Evolutionary conservation across 768 basidiomycete genomes (phyloP).

Genomic region (Auricularia auricula-judae): DNA sequence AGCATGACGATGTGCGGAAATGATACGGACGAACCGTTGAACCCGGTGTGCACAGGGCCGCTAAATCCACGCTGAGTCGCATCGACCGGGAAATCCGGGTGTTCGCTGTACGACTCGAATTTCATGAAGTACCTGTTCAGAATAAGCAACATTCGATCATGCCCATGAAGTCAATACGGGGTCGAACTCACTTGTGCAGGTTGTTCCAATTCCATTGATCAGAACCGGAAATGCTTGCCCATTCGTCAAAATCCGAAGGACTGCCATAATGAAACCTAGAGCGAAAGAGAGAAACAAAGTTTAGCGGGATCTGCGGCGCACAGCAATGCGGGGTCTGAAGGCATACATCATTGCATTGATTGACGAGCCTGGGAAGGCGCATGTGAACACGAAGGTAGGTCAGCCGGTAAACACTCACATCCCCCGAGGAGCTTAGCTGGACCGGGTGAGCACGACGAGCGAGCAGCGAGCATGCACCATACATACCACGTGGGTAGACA

Average conservation of each 20-base stretch:
- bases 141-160: neutral
- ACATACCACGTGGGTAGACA: conserved; percentile 6
- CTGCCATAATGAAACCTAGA: conserved; percentile 8
- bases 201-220: conserved; percentile 7
- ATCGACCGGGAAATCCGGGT: conserved; percentile 1
- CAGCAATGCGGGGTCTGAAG: neutral
- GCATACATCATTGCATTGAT: conserved; percentile 9
- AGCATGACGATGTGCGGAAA: too few relatives aligned
- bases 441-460: neutral
- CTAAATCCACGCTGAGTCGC: conserved; percentile 1
- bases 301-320: neutral
- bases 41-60: conserved; percentile 5
- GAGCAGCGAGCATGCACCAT: neutral
- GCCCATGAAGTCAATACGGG: neutral
- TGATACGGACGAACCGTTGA: neutral
- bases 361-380: conserved; percentile 3
- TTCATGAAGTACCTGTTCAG: neutral
- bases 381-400: neutral
- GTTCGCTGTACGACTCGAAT: neutral
- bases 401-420: conserved; percentile 3
- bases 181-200: conserved; percentile 4
- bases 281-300: too few relatives aligned
- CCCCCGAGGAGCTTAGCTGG: conserved; percentile 7
- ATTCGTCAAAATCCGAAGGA: conserved; percentile 12
- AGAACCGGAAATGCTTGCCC: conserved; percentile 8